A percentile compares a stretch with the other conserved stretches of the same genome.
Evolutionary conservation across 257 asterid species (phyloP).

Genomic region (Solanum sitiens): DNA sequence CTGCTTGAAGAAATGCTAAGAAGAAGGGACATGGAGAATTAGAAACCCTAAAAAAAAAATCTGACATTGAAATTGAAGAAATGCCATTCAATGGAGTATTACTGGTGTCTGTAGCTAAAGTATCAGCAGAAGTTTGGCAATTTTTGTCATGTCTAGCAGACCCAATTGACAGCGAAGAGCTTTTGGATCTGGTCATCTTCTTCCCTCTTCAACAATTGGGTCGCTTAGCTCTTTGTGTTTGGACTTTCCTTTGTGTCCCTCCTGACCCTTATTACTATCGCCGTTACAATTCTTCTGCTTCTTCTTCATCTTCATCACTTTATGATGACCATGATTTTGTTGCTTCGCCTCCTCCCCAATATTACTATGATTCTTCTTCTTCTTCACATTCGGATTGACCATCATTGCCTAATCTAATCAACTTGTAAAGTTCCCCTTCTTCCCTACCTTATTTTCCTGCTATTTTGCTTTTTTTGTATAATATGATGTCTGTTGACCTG

Average conservation of each 20-base stretch:
- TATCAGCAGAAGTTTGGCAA: slow-evolving; percentile 35
- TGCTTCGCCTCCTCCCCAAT: not conserved
- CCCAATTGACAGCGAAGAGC: slow-evolving; percentile 23
- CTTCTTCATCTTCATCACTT: not conserved
- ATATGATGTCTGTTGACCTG: not conserved
- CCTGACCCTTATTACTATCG: slow-evolving; percentile 17
- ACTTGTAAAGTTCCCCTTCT: not conserved
- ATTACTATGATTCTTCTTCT: not conserved
- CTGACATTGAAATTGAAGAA: not conserved
- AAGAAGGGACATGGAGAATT: not conserved
- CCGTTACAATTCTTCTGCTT: not conserved
- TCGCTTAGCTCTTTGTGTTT: slow-evolving; percentile 21
- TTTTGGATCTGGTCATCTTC: slow-evolving; percentile 32
- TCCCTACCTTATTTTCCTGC: not conserved
- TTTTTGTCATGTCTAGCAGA: slow-evolving; percentile 35
- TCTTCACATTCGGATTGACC: not conserved
- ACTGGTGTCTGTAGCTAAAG: slow-evolving; percentile 19
- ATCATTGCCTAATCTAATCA: not conserved
- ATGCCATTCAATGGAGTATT: slow-evolving; percentile 35
- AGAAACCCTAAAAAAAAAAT: not conserved
- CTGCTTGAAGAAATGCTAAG: not conserved
- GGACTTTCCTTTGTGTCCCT: slow-evolving; percentile 38
- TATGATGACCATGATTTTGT: not conserved
- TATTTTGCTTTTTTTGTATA: not conserved
- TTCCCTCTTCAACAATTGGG: slow-evolving; percentile 42